Evolutionary conservation across 768 basidiomycete genomes (phyloP).

Genomic region (Hericium rajendrae): DNA sequence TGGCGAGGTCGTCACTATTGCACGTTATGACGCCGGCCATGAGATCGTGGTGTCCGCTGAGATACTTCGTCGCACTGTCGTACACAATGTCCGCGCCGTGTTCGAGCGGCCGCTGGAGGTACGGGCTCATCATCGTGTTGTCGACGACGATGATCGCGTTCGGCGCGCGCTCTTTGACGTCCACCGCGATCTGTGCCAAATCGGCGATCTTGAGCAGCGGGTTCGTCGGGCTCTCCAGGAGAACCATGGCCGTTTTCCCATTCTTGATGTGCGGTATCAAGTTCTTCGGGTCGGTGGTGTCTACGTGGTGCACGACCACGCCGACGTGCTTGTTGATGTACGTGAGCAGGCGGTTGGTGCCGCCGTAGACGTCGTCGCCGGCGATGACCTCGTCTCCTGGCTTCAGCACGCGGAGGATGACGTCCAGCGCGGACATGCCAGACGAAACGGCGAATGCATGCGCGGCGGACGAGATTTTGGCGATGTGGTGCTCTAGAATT

Average conservation of each 20-base stretch:
- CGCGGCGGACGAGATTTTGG: slow-evolving; percentile 87
- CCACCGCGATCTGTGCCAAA: slow-evolving; percentile 69
- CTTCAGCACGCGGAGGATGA: slow-evolving; percentile 88
- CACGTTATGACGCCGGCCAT: slow-evolving; percentile 97
- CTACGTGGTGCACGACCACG: slow-evolving; percentile 85
- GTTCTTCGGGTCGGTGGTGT: slow-evolving; percentile 69
- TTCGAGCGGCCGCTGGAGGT: slow-evolving; percentile 89
- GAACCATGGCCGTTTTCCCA: slow-evolving; percentile 84
- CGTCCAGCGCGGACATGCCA: slow-evolving; percentile 96
- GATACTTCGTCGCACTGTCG: slow-evolving; percentile 95
- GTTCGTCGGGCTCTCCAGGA: slow-evolving; percentile 96
- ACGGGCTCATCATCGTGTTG: slow-evolving; percentile 99
- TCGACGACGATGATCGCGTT: slow-evolving; percentile 85
- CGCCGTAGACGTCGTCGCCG: slow-evolving; percentile 95
- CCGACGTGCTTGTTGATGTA: slow-evolving; percentile 85
- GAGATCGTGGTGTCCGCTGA: slow-evolving; percentile 96
- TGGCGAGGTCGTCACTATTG: slow-evolving; percentile 83
- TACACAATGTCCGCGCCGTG: slow-evolving; percentile 97
- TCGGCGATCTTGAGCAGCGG: slow-evolving; percentile 94
- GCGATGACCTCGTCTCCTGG: slow-evolving; percentile 95
- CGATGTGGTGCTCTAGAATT: slow-evolving; percentile 82
- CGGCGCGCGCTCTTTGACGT: slow-evolving; percentile 76
- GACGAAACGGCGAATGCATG: slow-evolving; percentile 92
- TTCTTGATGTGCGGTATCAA: slow-evolving; percentile 57
- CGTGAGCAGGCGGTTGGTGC: slow-evolving; percentile 88